Base-by-base conservation (phyloP, 192 early-diverging fungal species). In the Coemansia sp. region DNA sequence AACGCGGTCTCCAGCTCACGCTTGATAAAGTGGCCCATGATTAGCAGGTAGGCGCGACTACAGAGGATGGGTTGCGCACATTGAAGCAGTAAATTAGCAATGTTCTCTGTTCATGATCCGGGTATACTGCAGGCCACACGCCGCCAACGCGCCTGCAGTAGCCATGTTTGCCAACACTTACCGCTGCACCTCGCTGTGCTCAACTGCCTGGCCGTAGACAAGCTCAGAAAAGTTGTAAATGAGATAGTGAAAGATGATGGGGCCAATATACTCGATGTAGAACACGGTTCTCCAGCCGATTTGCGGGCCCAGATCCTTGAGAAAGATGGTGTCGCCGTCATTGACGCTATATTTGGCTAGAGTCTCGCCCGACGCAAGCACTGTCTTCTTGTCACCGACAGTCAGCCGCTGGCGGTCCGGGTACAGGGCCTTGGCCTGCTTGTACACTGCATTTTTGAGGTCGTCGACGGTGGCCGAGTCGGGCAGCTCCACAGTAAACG, bases 201-300 rank as follows among this genome's bases (percentile, higher is more conserved):
- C 80, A 49, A 86, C 79, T 9, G 53, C 40, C 23, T 55, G 19
- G 31, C 89, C 80, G 64, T 94, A 94, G 46, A 95, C 77, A 32
- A 85, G 25, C 11, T 59, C 66, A 15, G 80, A 80, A 27, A 86
- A 77, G 64, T 83, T 85, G 82, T 90, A 98, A 57, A 94, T 81
- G 26, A 98, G 57, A 26, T 87, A 84, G 51, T 98, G 92, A 60
- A 95, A 70, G 26, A 93, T 34, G 48, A 98, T 61, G 20, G 95
- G 95, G 34, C 95, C 95, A 34, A 86, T 60, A 47, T 98, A 98
- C 71, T 98, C 95, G 52, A 95, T 83, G 59, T 91, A 75, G 59
- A 95, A 98, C 41, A 95, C 93, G 15, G 89, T 90, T 50, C 81
- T 79, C 95, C 95, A 98, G 52, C 91, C 87, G 53, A 95, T 87